A percentile compares a stretch with the other conserved stretches of the same genome.
These are phyloP conservation scores for Aspergillus campestris DNA, from an alignment of 495 filamentous ascomycete genomes.

Conservation along the genomic window DNA sequence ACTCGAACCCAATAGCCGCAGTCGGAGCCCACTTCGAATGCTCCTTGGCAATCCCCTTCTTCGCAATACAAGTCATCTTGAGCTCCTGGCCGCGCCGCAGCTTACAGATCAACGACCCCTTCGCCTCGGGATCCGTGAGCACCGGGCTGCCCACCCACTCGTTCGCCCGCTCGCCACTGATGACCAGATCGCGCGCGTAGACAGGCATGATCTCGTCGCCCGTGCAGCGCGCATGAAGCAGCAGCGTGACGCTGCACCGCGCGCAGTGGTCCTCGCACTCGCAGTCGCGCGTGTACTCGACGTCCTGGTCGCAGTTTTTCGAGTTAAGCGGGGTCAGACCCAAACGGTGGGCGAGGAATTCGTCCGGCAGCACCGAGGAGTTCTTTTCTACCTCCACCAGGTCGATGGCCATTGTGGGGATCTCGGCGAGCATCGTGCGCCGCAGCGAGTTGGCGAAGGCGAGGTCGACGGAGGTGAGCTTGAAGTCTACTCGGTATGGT, in stretches of 20 bases:
- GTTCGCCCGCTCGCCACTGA: slow-evolving; percentile 51
- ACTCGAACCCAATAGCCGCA: slow-evolving; percentile 91
- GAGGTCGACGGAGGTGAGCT: slow-evolving; percentile 70
- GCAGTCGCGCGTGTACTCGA: slow-evolving; percentile 90
- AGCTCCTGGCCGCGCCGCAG: slow-evolving; percentile 81
- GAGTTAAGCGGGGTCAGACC: slow-evolving; percentile 85
- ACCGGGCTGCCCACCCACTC: slow-evolving; percentile 79
- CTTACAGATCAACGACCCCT: slow-evolving; percentile 80
- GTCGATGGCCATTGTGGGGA: slow-evolving; percentile 92
- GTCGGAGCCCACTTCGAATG: slow-evolving; percentile 96
- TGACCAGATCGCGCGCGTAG: slow-evolving; percentile 76
- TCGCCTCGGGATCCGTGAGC: slow-evolving; percentile 68
- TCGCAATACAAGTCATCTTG: slow-evolving; percentile 82
- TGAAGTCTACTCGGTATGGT: slow-evolving; percentile 66
- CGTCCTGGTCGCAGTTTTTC: slow-evolving; percentile 68
- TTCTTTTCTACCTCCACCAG: slow-evolving; percentile 88
- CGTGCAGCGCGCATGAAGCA: slow-evolving; percentile 74
- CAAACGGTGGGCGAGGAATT: slow-evolving; percentile 89
- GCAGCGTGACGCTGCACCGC: slow-evolving; percentile 75
- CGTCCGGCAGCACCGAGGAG: slow-evolving; percentile 89
- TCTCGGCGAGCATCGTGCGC: slow-evolving; percentile 85
- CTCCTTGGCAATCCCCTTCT: slow-evolving; percentile 98
- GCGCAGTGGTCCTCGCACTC: slow-evolving; percentile 92
- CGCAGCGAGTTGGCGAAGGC: slow-evolving; percentile 92
- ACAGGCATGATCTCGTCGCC: slow-evolving; percentile 79